A percentile compares a stretch with the other conserved stretches of the same genome.
These are phyloP conservation scores for Casuarina cunninghamiana DNA, from an alignment of 306 rosid genomes.

Conservation along the genomic window DNA sequence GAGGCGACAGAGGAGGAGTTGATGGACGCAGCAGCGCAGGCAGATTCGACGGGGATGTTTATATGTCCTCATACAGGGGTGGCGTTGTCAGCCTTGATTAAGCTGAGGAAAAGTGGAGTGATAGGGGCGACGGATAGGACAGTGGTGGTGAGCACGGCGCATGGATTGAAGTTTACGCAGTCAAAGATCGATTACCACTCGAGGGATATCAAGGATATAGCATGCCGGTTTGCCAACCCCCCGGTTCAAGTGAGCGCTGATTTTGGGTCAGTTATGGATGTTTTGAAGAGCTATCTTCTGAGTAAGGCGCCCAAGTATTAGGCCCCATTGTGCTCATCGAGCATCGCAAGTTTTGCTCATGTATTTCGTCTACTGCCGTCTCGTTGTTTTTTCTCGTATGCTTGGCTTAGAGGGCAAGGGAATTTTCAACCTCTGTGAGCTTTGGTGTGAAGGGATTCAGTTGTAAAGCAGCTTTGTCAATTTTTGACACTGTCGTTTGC, in stretches of 20 bases:
- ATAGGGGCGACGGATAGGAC: constrained; percentile 68
- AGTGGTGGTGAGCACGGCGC: constrained; percentile 89
- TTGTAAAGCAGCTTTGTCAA: constrained; percentile 10
- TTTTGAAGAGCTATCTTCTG: constrained; percentile 71
- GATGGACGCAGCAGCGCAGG: constrained; percentile 87
- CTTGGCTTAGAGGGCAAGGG: constrained; percentile 6
- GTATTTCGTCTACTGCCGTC: constrained; percentile 6
- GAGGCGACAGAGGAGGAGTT: constrained; percentile 89
- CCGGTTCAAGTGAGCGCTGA: constrained; percentile 77
- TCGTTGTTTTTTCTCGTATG: constrained; percentile 1
- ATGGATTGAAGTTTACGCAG: constrained; percentile 85
- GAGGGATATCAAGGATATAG: constrained; percentile 65
- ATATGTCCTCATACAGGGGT: constrained; percentile 94
- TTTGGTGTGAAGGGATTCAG: constrained; percentile 1
- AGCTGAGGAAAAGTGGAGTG: constrained; percentile 67
- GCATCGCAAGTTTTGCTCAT: constrained; percentile 27
- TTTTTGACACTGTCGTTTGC: constrained; percentile 4
- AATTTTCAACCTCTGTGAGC: constrained; percentile 7
- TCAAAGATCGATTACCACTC: constrained; percentile 84
- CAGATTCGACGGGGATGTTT: constrained; percentile 86
- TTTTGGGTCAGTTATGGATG: constrained; percentile 88
- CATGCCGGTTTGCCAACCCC: constrained; percentile 76
- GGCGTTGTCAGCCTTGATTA: constrained; percentile 74
- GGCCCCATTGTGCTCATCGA: constrained; percentile 11
- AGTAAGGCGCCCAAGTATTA: constrained; percentile 64